Evolutionary conservation across 1,284 basidiomycete species (phyloP).

Genomic region (Ganoderma boninense): DNA sequence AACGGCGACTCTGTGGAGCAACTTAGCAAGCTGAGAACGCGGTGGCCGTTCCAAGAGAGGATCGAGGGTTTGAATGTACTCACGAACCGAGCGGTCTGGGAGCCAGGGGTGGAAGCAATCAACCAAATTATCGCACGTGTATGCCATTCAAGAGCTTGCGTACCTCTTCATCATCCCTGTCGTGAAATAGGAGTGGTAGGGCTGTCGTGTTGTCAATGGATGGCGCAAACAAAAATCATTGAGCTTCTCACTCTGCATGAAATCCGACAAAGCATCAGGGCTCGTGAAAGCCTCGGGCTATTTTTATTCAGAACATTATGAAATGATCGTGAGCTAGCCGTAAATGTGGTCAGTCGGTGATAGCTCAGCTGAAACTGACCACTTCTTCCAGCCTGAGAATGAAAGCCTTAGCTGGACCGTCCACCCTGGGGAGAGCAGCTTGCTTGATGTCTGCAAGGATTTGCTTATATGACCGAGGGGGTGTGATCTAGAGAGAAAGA

Average conservation of each 20-base stretch:
- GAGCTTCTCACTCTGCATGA: slow-evolving; percentile 60
- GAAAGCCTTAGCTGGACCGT: slow-evolving; percentile 32
- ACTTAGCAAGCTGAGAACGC: not conserved
- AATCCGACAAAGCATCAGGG: slow-evolving; percentile 66
- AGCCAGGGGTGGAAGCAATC: not conserved
- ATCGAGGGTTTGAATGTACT: slow-evolving; percentile 12
- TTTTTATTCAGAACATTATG: not conserved
- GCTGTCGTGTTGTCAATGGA: slow-evolving; percentile 17
- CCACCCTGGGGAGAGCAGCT: slow-evolving; percentile 31
- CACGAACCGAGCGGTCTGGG: slow-evolving; percentile 34
- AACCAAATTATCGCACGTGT: not conserved
- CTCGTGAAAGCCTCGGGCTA: slow-evolving; percentile 56
- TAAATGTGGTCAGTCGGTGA: not conserved
- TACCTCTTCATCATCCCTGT: slow-evolving; percentile 40
- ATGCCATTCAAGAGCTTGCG: slow-evolving; percentile 2
- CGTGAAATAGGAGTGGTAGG: slow-evolving; percentile 24
- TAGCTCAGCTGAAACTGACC: slow-evolving; percentile 46
- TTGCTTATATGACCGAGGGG: slow-evolving; percentile 49
- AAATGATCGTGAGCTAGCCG: not conserved
- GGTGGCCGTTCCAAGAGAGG: not conserved
- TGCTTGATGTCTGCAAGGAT: slow-evolving; percentile 43
- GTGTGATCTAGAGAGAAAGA: slow-evolving; percentile 44
- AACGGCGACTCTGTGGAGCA: slow-evolving; percentile 62
- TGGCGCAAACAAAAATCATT: not conserved
- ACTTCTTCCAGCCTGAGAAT: slow-evolving; percentile 49